Evolutionary conservation across 495 filamentous ascomycete genomes (phyloP).

Genomic region (Hypoxylon trugodes): DNA sequence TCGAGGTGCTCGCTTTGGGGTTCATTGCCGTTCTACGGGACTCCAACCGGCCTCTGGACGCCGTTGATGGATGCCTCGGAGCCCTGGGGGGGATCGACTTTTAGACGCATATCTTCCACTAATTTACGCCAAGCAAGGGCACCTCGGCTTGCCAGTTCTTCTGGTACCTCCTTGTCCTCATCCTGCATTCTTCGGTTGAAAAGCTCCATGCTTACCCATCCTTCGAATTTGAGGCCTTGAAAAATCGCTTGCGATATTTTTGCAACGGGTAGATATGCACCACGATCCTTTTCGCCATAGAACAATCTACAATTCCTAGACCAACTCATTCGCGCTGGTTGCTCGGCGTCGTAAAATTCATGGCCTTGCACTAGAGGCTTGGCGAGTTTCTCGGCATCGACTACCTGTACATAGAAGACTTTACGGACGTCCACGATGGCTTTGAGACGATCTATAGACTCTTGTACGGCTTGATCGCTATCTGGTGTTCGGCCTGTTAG

Average conservation of each 20-base stretch:
- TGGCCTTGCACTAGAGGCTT: slow-evolving; percentile 69
- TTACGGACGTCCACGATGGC: slow-evolving; percentile 68
- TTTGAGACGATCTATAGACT: slow-evolving; percentile 66
- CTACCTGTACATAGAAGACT: slow-evolving; percentile 82
- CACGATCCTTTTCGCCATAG: slow-evolving; percentile 72
- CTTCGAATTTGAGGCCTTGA: slow-evolving; percentile 69
- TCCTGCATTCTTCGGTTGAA: slow-evolving; percentile 74
- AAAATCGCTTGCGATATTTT: slow-evolving; percentile 70
- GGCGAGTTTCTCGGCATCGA: slow-evolving; percentile 73
- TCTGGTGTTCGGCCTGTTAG: slow-evolving; percentile 62
- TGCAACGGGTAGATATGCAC: slow-evolving; percentile 76
- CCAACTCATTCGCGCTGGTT: slow-evolving; percentile 81
- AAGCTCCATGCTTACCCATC: slow-evolving; percentile 83
- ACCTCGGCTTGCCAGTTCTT: slow-evolving; percentile 70
- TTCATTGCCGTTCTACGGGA: too few species aligned
- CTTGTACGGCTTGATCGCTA: slow-evolving; percentile 65
- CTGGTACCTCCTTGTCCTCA: slow-evolving; percentile 58
- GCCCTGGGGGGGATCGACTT: slow-evolving; percentile 57
- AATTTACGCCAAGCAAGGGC: slow-evolving; percentile 70
- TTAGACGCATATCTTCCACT: slow-evolving; percentile 60
- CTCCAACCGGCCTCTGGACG: too few species aligned
- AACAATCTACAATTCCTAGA: slow-evolving; percentile 80
- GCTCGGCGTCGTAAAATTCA: slow-evolving; percentile 67
- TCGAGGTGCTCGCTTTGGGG: too few species aligned
- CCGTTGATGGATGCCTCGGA: too few species aligned